phyloP scores from a whole-genome alignment of 2,329 filamentous ascomycete genomes.

The Corinectria fuckeliana region DNA sequence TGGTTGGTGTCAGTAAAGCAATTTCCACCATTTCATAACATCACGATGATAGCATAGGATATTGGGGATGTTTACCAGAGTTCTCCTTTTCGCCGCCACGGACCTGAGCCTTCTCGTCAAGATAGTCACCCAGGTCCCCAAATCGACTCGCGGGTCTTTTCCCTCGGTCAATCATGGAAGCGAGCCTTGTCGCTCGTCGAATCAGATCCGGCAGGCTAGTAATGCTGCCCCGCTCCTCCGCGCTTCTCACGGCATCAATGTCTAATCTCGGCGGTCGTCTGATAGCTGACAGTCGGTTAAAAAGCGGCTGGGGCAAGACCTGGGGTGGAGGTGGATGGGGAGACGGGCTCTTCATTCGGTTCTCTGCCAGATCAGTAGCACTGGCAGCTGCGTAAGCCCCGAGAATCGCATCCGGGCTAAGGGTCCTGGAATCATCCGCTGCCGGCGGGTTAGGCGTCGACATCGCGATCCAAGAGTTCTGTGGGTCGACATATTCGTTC shows the following conservation, averaged over 20 bases:
- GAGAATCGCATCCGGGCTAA: conserved; percentile 56
- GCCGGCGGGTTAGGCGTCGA: conserved; percentile 35
- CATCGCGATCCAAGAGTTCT: conserved; percentile 54
- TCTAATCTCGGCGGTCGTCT: conserved; percentile 76
- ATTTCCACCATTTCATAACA: conserved; percentile 19
- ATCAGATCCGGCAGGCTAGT: conserved; percentile 95
- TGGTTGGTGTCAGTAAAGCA: conserved; percentile 55
- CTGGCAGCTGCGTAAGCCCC: conserved; percentile 58
- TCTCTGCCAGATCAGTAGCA: conserved; percentile 49
- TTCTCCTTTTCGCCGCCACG: conserved; percentile 48
- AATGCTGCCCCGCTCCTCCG: conserved; percentile 84
- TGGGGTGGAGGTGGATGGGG: conserved; percentile 26
- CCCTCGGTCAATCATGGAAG: conserved; percentile 86
- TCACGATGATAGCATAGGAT: conserved; percentile 23
- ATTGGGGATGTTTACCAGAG: conserved; percentile 42
- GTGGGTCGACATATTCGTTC: conserved; percentile 55
- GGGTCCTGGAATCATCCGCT: conserved; percentile 21
- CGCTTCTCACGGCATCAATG: conserved; percentile 80
- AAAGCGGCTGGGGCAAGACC: conserved; percentile 11
- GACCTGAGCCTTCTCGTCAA: conserved; percentile 50
- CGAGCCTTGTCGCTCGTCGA: conserved; percentile 82
- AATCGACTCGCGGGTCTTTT: conserved; percentile 67
- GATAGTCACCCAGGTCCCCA: conserved; percentile 59
- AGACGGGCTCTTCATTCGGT: conserved; percentile 38
- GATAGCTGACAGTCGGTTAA: conserved; percentile 60